Evolutionary conservation across 148 eudicot genomes (phyloP), one percentile per base, ranked within the genome.

Genomic region (Vaccinium darrowii): DNA sequence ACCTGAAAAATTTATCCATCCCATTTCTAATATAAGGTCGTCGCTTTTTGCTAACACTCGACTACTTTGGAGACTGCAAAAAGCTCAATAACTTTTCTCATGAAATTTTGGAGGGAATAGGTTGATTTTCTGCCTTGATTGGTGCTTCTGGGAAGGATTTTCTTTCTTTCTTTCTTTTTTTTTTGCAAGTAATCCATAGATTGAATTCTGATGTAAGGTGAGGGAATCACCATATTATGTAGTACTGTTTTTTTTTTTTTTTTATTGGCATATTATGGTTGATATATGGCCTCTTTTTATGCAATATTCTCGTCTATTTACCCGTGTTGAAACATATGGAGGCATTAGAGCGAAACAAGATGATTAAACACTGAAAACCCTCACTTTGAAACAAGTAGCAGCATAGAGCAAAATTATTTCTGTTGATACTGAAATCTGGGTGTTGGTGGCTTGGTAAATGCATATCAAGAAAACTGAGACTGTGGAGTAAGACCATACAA

Each of bases 11-110:
- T 43, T 81, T 92, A 74, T 71, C 91, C 2, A 84, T 95, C 83
- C 98, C 98, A 10, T 93, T 93, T 43, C 33, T 80, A n/a, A 83
- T 92, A 39, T 91, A 84, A 86, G 51, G 7, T 5, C 7, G 47
- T 43, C 47, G 6, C 47, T 43, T 43, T 43, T 5, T 43, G 47
- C 47, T 62, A 21, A 21, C n/a, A 23, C 0, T 21, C 67, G 0
- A 18, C 67, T 21, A 65, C 36, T 67, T 3, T 25, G 73, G 72
- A 63, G 7, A 25, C 73, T 67, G 12, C 12, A 4, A 67, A 67
- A 6, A 25, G 36, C 36, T 9, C 2, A 67, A 67, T 12, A 67
- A 67, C 73, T 65, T 30, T 25, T 10, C 5, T 67, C 7, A 4
- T 62, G n/a, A 11, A 67, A 3, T 3, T 67, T 67, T 4, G 13